A percentile compares a stretch with the other conserved stretches of the same genome.
phyloP scores from a whole-genome alignment of 1,139 yeast species.

The Scheffersomyces quercinus region DNA sequence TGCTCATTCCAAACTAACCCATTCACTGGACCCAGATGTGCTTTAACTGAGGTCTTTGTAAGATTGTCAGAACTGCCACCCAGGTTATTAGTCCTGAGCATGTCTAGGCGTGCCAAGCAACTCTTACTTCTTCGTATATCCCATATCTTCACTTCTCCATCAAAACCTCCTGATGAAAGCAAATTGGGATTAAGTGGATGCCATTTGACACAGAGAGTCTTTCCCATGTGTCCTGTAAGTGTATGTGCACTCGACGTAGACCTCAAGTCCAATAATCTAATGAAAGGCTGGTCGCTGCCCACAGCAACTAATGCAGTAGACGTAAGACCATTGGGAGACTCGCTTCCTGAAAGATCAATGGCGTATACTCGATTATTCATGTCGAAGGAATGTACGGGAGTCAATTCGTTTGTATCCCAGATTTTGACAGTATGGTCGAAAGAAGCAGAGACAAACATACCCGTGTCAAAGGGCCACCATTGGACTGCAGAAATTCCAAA shows the following conservation, averaged over 20 bases:
- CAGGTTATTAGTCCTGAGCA: constrained; percentile 35
- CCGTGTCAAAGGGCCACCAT: constrained; percentile 93
- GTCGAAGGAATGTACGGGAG: constrained; percentile 66
- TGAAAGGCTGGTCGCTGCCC: constrained; percentile 69
- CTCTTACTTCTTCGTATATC: constrained; percentile 71
- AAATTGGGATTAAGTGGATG: constrained; percentile 65
- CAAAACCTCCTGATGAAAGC: constrained; percentile 75
- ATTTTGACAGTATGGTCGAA: constrained; percentile 76
- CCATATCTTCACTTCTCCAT: constrained; percentile 71
- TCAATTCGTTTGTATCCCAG: constrained; percentile 75
- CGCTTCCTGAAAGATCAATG: constrained; percentile 46
- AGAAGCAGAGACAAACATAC: constrained; percentile 81
- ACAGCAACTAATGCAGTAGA: constrained; percentile 63
- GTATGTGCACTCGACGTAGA: constrained; percentile 73
- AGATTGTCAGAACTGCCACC: constrained; percentile 22
- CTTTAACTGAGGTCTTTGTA: constrained; percentile 46
- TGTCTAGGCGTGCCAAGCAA: constrained; percentile 63
- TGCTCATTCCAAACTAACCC: constrained; percentile 69
- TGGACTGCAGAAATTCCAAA: constrained; percentile 72
- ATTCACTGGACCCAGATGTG: constrained; percentile 76
- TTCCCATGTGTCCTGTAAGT: constrained; percentile 63
- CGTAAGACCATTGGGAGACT: constrained; percentile 19
- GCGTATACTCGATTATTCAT: constrained; percentile 52
- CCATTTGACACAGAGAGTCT: constrained; percentile 71
- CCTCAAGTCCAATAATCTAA: constrained; percentile 70